Percentiles rank a stretch among this genome's conserved stretches.
phyloP scores from a whole-genome alignment of 2,329 filamentous ascomycete species.

The Epicoccum nigrum region DNA sequence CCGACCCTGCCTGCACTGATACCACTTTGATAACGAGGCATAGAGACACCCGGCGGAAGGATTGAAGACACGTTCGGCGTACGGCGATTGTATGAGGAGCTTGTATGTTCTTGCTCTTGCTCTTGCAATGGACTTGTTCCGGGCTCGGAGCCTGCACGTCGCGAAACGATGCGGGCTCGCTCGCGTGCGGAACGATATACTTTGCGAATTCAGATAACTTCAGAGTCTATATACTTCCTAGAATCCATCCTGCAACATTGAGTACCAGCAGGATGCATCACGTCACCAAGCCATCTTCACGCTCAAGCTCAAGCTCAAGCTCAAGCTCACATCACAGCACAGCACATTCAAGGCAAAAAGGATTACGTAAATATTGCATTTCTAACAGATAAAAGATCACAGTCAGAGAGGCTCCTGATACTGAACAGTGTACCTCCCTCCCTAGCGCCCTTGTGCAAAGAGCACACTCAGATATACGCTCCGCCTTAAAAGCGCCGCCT shows the following conservation, averaged over 20 bases:
- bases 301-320: too few relatives aligned
- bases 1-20: not conserved
- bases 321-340: too few relatives aligned
- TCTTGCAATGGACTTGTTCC: too few relatives aligned
- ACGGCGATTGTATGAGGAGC: constrained; percentile 25
- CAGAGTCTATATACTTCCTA: not conserved
- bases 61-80: constrained; percentile 17
- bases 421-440: not conserved
- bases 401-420: not conserved
- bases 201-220: constrained; percentile 21
- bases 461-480: not conserved
- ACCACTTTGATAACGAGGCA: not conserved
- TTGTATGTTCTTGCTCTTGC: constrained; percentile 9
- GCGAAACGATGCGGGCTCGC: not conserved
- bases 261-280: too few relatives aligned
- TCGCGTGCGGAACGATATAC: constrained; percentile 19
- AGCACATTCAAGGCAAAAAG: too few relatives aligned
- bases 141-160: not conserved
- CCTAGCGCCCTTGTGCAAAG: not conserved
- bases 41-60: not conserved
- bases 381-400: not conserved
- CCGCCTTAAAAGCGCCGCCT: not conserved
- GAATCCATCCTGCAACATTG: not conserved
- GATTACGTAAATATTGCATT: not conserved
- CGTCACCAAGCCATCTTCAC: too few relatives aligned